These are phyloP conservation scores for Leptomonas pyrrhocoris DNA, from an alignment of 208 protist genomes.

Conservation along the genomic window DNA sequence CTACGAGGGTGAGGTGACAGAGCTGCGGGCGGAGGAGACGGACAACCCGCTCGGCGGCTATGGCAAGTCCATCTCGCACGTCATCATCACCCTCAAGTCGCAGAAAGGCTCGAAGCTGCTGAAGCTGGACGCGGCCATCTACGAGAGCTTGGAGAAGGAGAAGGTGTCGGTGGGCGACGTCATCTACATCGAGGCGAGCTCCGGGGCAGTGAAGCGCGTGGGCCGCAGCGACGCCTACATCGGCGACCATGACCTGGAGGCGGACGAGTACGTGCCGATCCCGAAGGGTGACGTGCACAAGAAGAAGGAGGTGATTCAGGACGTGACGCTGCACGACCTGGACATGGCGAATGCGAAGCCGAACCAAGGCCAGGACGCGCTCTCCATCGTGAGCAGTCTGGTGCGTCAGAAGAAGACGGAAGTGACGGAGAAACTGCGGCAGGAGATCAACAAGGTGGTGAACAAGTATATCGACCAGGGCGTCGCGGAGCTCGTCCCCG, in stretches of 20 bases:
- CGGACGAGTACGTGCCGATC: slow-evolving; percentile 99
- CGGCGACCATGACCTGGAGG: slow-evolving; percentile 97
- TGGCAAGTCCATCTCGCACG: slow-evolving; percentile 98
- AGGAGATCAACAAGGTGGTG: slow-evolving; percentile 99
- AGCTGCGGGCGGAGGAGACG: slow-evolving; percentile 98
- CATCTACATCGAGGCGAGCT: slow-evolving; percentile 99
- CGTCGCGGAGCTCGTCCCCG: slow-evolving; percentile 99
- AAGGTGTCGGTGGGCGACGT: slow-evolving; percentile 99
- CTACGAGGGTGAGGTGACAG: slow-evolving; percentile 99
- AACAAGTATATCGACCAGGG: slow-evolving; percentile 99
- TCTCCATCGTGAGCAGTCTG: slow-evolving; percentile 97
- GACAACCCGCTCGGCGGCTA: slow-evolving; percentile 98
- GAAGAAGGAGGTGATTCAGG: slow-evolving; percentile 99
- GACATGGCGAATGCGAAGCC: slow-evolving; percentile 99
- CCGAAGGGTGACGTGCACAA: slow-evolving; percentile 99
- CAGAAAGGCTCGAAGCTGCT: slow-evolving; percentile 98
- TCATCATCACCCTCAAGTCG: slow-evolving; percentile 98
- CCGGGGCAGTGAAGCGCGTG: slow-evolving; percentile 97
- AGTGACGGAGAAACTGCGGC: slow-evolving; percentile 99
- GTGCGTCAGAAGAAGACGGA: slow-evolving; percentile 99
- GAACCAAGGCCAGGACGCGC: slow-evolving; percentile 97
- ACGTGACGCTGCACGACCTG: slow-evolving; percentile 99
- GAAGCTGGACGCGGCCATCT: slow-evolving; percentile 99
- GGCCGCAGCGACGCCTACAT: slow-evolving; percentile 96
- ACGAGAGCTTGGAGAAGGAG: slow-evolving; percentile 99